Evolutionary conservation across 495 filamentous ascomycete genomes (phyloP), one percentile per base, ranked within the genome.

Genomic region (Xylaria curta): DNA sequence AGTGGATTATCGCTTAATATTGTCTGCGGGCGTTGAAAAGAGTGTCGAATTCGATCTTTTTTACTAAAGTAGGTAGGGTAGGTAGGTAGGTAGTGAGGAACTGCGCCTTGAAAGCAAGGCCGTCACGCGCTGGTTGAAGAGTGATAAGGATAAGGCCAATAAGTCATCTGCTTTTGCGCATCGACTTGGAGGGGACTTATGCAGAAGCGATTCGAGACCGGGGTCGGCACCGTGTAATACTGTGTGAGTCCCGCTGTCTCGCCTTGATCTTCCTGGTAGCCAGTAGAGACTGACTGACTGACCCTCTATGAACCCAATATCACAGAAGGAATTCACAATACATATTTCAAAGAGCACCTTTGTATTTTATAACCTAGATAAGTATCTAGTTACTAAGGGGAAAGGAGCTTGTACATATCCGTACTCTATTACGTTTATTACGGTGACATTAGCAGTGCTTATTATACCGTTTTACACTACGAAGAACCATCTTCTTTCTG

Each of bases 381-480:
- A 3, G 28, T 31, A 31, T 31, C 28, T 31, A 31, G 28, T 31
- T 49, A 42, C 40, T 12, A 10, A 42, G 40, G 40, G 12, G 28
- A 42, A 12, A 13, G 0, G 8, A 51, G 24, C 15, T n/a, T n/a
- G n/a, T 54, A 54, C 24, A 24, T 54, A 54, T 51, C n/a, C 0
- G 8, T n/a, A 0, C 42, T 49, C 19, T 42, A 17, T 47, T 1
- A 47, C 44, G 44, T 19, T n/a, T 47, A 46, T 68, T 26, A 68
- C 65, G 49, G 49, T 53, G 49, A 3, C 21, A 26, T 21, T 3
- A 4, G 49, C 21, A 26, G 13, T 53, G 24, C 9, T 26, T 15
- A 56, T 26, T 19, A 9, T 46, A 44, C 54, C 42, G 38, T 69
- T 49, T 69, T 19, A 69, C 49, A 60, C 56, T 26, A 54, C 51